Evolutionary conservation across 345 rosid species (phyloP), one percentile per base, ranked within the genome.

Genomic region (Sisymbrium altissimum): DNA sequence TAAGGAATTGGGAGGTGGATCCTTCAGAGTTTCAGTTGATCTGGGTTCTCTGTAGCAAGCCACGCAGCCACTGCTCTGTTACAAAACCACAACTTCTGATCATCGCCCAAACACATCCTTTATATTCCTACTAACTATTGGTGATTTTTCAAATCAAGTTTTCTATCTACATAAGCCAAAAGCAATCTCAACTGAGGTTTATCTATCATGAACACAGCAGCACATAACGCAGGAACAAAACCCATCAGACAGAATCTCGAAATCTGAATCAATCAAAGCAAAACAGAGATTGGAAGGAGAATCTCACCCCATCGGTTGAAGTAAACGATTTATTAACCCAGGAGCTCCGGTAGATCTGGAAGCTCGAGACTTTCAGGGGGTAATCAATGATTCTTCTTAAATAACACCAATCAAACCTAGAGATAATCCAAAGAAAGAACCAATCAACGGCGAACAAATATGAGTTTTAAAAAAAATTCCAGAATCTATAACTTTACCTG

Each of bases 51-150:
- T 70, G 79, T 62, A 86, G 88, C 93, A 85, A 82, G 85, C 96
- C 81, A 89, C 81, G 76, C 96, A 89, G 84, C 89, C 89, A 84
- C 94, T 88, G 94, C 83, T 83, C 94, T 88, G 94, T 91, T 84
- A 74, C 97, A 86, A 91, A 86, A 70, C 71, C 75, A 76, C 30
- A 54, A 52, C 73, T 48, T 70, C 27, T 73, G 67, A 66, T 77
- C 81, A 85, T 77, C 41, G 0, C 69, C 79, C 52, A 25, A 40
- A 32, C 61, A 67, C 55, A 55, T 23, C 38, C 58, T 57, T 49
- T 59, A 19, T 5, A 14, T 18, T 62, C 25, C 35, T 21, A 17
- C 7, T 43, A 15, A 27, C 46, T 59, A 9, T 30, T 44, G 2
- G 33, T 39, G 35, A 40, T 39, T 68, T 12, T 68, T 12, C 5